A percentile compares a stretch with the other conserved stretches of the same genome.
phyloP scores from a whole-genome alignment of 257 asterid genomes.

The Salvia splendens region DNA sequence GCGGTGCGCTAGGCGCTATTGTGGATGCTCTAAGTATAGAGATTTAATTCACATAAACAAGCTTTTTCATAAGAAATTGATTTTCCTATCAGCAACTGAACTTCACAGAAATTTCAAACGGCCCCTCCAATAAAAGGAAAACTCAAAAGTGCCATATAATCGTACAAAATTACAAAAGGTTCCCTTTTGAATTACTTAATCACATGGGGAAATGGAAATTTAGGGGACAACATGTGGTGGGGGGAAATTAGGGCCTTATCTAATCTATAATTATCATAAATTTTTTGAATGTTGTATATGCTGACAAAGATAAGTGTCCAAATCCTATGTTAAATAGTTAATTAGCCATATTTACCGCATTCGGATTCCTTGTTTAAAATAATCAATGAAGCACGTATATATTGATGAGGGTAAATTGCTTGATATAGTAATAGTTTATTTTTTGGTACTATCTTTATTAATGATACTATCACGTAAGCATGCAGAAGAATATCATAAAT shows the following conservation, averaged over 20 bases:
- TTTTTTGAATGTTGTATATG: not conserved
- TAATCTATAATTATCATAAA: conserved; percentile 2
- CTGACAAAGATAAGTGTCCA: conserved; percentile 21
- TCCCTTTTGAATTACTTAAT: not conserved
- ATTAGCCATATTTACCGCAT: not conserved
- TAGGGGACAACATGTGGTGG: conserved; percentile 49
- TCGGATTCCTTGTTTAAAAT: not conserved
- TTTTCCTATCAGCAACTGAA: not conserved
- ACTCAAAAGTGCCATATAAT: not conserved
- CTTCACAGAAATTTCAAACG: not conserved
- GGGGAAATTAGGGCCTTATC: conserved; percentile 31
- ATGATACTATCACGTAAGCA: not conserved
- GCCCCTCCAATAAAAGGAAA: conserved; percentile 15
- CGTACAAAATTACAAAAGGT: conserved; percentile 5
- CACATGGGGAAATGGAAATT: conserved; percentile 29
- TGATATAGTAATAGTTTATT: no score
- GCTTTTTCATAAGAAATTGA: no score
- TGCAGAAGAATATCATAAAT: not conserved
- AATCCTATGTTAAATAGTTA: conserved; percentile 23
- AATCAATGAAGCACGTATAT: no score
- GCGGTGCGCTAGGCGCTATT: no score
- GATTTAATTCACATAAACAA: no score
- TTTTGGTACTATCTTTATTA: no score
- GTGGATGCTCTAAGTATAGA: no score
- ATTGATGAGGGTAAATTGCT: no score